These are phyloP conservation scores for Venturia nashicola DNA, from an alignment of 2,329 filamentous ascomycete species.

Conservation along the genomic window DNA sequence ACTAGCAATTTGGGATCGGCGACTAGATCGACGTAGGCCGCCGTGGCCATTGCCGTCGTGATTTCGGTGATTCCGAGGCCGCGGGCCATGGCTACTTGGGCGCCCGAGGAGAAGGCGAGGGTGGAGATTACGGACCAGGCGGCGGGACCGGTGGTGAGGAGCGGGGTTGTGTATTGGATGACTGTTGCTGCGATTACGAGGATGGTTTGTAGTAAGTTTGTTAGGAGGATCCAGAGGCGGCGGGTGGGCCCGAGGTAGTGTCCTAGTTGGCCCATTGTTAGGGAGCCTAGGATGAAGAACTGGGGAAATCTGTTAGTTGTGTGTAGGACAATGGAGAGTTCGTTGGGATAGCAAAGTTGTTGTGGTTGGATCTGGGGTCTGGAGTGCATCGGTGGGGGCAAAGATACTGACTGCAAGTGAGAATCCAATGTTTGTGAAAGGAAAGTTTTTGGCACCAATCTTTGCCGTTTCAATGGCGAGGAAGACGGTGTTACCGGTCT, in stretches of 20 bases:
- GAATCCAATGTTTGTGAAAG: slow-evolving; percentile 41
- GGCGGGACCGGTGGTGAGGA: slow-evolving; percentile 18
- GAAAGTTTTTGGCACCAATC: slow-evolving; percentile 37
- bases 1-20: slow-evolving; percentile 39
- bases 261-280: slow-evolving; percentile 44
- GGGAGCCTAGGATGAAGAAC: slow-evolving; percentile 43
- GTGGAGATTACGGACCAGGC: slow-evolving; percentile 37
- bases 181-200: slow-evolving; percentile 42
- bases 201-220: slow-evolving; percentile 41
- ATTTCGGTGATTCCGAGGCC: slow-evolving; percentile 47
- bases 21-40: slow-evolving; percentile 37
- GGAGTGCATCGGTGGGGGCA: background rate
- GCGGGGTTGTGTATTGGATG: slow-evolving; percentile 29
- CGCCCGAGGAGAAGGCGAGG: slow-evolving; percentile 44
- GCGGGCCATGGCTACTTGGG: slow-evolving; percentile 46
- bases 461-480: slow-evolving; percentile 41
- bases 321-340: background rate
- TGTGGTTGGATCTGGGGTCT: background rate
- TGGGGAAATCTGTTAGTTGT: background rate
- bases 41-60: slow-evolving; percentile 52
- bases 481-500: slow-evolving; percentile 54
- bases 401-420: slow-evolving; percentile 29
- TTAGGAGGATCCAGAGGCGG: slow-evolving; percentile 42
- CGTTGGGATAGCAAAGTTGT: background rate
- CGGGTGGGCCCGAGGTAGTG: slow-evolving; percentile 39